Evolutionary conservation across 2,329 filamentous ascomycete genomes (phyloP), one percentile per base, ranked within the genome.

Genomic region (Corinectria fuckeliana): DNA sequence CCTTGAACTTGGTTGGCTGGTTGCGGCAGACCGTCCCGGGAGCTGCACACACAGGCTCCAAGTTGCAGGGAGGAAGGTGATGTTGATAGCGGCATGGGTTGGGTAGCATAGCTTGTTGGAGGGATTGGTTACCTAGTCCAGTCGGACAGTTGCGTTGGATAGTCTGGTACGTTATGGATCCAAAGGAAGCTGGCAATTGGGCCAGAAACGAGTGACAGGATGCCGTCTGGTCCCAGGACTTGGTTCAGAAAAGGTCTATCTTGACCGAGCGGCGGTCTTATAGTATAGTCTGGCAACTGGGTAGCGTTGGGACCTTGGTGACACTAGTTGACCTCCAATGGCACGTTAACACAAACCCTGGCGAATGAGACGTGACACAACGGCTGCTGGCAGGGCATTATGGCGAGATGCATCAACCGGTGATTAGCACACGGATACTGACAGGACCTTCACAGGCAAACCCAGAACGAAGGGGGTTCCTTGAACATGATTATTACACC

Each of bases 1-100:
- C 50, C 11, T 42, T 59, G 3, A 71, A 48, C 9, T 32, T 50
- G 4, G 57, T 47, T 10, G 62, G 41, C 5, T 8, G 23, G 58
- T 71, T 71, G 18, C 56, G 50, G 32, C 69, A 71, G 4, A 64
- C 42, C 3, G 65, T 70, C 4, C 62, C 66, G 9, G 66, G 56
- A 18, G 66, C 69, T 13, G 66, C 68, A 28, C 69, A 71, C 11
- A 57, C 50, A 13, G 25, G 30, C 8, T 54, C 50, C 2, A 50
- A 51, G 23, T 5, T 18, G 14, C n/a, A 23, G 8, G 30, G 16
- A 30, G 54, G 18, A n/a, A 25, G 13, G 25, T 21, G n/a, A 20
- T 30, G 20, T 30, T 50, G 47, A 23, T 39, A 21, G 14, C 23
- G 8, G 38, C 28, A 50, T 7, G 28, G 6, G 14, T 36, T 10